Conservation (phyloP, 495 filamentous ascomycete species). For the Neurospora sp. region DNA sequence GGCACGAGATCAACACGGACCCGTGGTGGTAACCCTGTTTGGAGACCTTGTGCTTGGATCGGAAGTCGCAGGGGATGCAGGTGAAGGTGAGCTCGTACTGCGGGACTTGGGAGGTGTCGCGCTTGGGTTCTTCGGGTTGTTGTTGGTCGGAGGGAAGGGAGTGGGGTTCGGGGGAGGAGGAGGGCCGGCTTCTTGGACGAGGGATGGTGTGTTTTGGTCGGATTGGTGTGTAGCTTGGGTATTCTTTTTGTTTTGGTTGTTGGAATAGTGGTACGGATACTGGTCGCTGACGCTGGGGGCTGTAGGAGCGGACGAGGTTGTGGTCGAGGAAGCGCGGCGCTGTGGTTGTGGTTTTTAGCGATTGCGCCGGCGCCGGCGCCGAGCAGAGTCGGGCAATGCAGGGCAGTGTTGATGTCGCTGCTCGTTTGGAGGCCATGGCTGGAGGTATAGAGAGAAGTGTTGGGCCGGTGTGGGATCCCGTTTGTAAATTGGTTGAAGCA, state of each 20-base stretch:
- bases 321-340: neutral
- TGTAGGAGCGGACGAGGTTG: neutral
- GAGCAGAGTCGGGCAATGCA: conserved; percentile 5
- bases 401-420: conserved; percentile 1
- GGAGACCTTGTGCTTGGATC: conserved; percentile 67
- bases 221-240: neutral
- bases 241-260: neutral
- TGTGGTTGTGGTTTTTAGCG: neutral
- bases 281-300: neutral
- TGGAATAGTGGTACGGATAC: neutral
- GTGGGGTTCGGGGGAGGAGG: conserved; percentile 23
- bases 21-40: conserved; percentile 93
- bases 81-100: conserved; percentile 84
- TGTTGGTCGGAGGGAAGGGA: conserved; percentile 1
- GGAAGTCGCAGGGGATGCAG: conserved; percentile 69
- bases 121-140: conserved; percentile 5
- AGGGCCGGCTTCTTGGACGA: conserved; percentile 16
- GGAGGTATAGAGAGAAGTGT: neutral
- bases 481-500: neutral
- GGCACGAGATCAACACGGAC: conserved; percentile 79
- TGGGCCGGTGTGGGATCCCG: neutral
- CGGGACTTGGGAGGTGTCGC: conserved; percentile 36
- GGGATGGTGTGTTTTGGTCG: conserved; percentile 30
- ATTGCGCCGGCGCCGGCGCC: conserved; percentile 7
- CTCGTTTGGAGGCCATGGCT: conserved; percentile 11